A percentile compares a stretch with the other conserved stretches of the same genome.
phyloP scores from a whole-genome alignment of 352 stramenopile species.

The Pythium dissimile region DNA sequence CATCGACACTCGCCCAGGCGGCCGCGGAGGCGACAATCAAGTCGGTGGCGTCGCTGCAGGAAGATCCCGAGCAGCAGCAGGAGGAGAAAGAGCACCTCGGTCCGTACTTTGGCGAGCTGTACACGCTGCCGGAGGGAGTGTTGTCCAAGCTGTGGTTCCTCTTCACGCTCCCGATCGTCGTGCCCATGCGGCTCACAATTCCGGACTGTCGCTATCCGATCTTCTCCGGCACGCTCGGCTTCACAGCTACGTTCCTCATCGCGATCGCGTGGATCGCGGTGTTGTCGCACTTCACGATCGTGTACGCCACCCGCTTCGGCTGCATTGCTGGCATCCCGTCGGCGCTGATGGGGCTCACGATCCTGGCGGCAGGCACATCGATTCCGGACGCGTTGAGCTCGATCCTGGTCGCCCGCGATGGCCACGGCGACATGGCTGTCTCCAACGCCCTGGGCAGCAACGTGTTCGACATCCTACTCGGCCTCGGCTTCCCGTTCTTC shows the following conservation, averaged over 20 bases:
- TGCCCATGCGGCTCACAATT: conserved; percentile 65
- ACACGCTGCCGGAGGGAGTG: conserved; percentile 34
- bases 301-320: conserved; percentile 55
- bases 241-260: conserved; percentile 53
- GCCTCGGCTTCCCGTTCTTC: conserved; percentile 72
- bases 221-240: conserved; percentile 45
- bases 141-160: conserved; percentile 55
- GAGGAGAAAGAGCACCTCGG: conserved; percentile 29
- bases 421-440: conserved; percentile 79
- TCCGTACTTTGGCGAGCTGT: conserved; percentile 62
- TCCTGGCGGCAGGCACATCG: conserved; percentile 74
- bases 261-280: conserved; percentile 75
- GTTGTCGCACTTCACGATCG: conserved; percentile 67
- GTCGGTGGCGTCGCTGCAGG: not conserved
- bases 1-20: conserved; percentile 1
- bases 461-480: conserved; percentile 83
- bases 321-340: conserved; percentile 70
- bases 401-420: conserved; percentile 72
- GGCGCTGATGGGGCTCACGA: conserved; percentile 73
- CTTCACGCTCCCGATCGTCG: conserved; percentile 64
- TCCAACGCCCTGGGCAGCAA: conserved; percentile 84
- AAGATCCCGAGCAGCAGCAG: not conserved
- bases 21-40: not conserved
- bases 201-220: conserved; percentile 62
- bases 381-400: conserved; percentile 79